Evolutionary conservation across 495 filamentous ascomycete genomes (phyloP).

Genomic region (Parathielavia appendiculata): DNA sequence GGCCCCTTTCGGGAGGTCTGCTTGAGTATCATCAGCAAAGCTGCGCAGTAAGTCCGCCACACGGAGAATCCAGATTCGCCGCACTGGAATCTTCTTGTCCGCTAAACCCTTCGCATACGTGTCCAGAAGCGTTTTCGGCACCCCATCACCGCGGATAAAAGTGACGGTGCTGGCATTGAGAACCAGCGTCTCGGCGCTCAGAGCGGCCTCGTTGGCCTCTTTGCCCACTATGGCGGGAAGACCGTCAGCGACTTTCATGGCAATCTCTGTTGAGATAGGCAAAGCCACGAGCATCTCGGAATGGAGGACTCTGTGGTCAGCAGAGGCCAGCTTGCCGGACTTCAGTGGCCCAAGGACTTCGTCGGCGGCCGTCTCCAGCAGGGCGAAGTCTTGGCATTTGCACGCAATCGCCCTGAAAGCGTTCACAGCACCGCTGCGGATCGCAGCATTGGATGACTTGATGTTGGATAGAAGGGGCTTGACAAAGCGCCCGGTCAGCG

Average conservation of each 20-base stretch:
- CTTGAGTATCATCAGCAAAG: constrained; percentile 40
- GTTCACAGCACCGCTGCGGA: constrained; percentile 67
- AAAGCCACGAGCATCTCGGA: constrained; percentile 69
- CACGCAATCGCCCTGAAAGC: constrained; percentile 63
- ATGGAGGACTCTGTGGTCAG: constrained; percentile 76
- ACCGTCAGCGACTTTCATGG: constrained; percentile 59
- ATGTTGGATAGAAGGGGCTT: constrained; percentile 82
- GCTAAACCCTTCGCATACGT: constrained; percentile 71
- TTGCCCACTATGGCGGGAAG: constrained; percentile 63
- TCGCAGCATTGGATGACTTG: constrained; percentile 77
- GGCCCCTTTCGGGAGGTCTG: constrained; percentile 38
- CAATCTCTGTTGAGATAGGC: constrained; percentile 49
- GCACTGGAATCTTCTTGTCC: constrained; percentile 75
- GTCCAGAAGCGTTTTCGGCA: constrained; percentile 60
- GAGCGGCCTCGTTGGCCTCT: constrained; percentile 79
- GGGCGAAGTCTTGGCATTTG: constrained; percentile 51
- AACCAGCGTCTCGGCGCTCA: constrained; percentile 66
- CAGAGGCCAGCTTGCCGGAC: constrained; percentile 68
- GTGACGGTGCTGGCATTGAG: constrained; percentile 56
- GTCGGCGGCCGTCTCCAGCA: constrained; percentile 60
- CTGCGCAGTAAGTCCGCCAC: constrained; percentile 68
- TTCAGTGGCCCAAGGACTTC: constrained; percentile 77
- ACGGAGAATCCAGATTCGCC: constrained; percentile 74
- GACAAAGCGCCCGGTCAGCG: constrained; percentile 62
- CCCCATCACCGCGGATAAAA: constrained; percentile 52